These are phyloP conservation scores for Forsythia suspensa DNA, from an alignment of 257 asterid species.

Conservation along the genomic window DNA sequence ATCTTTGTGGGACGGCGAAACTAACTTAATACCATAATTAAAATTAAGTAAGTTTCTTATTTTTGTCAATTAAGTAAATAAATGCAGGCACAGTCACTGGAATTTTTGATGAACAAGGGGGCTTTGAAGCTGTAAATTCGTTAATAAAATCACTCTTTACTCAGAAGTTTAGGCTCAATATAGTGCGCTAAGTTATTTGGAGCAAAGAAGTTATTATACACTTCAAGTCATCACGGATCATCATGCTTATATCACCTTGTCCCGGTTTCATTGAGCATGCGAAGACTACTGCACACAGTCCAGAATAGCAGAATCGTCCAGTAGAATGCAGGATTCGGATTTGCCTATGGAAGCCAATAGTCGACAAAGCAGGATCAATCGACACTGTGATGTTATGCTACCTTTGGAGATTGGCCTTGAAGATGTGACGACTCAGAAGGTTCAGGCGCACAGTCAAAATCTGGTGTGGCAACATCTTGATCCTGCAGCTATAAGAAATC, in stretches of 20 bases:
- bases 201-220: neutral
- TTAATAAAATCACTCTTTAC: neutral
- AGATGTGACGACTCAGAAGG: slow-evolving; percentile 34
- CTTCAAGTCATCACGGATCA: neutral
- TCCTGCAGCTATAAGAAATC: slow-evolving; percentile 35
- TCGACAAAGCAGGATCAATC: slow-evolving; percentile 8
- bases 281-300: neutral
- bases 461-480: slow-evolving; percentile 27
- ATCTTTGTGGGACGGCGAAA: too few species aligned
- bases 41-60: too few species aligned
- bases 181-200: neutral
- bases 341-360: neutral
- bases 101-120: neutral
- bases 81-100: neutral
- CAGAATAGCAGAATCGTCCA: neutral
- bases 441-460: slow-evolving; percentile 29
- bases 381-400: slow-evolving; percentile 29
- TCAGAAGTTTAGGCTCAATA: neutral
- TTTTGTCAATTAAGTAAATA: too few species aligned
- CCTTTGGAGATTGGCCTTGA: slow-evolving; percentile 25
- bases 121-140: neutral
- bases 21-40: too few species aligned
- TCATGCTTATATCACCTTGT: neutral
- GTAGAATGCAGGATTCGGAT: neutral
- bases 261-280: neutral